Conservation (phyloP, 176 grass and related monocot species). For the Zea luxurians region DNA sequence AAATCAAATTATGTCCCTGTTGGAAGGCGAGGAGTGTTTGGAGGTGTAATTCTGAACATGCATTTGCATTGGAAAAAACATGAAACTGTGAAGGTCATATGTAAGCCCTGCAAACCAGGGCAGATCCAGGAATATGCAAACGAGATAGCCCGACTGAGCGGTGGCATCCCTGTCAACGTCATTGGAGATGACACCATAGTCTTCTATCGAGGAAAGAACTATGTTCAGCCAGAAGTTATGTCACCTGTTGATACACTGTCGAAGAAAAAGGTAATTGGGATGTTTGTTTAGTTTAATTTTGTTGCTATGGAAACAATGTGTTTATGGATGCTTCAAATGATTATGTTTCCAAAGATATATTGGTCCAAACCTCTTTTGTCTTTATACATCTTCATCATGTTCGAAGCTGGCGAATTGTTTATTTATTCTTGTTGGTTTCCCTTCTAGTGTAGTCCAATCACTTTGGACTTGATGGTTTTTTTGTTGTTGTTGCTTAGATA, state of each 20-base stretch:
- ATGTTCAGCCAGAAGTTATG: conserved; percentile 94
- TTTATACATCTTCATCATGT: background rate
- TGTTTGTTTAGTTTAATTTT: background rate
- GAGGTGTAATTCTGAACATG: conserved; percentile 97
- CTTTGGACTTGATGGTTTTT: background rate
- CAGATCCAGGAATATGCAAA: conserved; percentile 84
- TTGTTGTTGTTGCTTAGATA: background rate
- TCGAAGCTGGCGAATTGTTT: background rate
- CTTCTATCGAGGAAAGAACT: conserved; percentile 89
- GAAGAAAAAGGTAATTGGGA: conserved; percentile 74
- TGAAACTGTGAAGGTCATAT: conserved; percentile 90
- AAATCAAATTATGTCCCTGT: conserved; percentile 91
- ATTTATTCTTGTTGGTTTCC: background rate
- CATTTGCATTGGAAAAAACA: conserved; percentile 99
- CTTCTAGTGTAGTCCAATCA: background rate
- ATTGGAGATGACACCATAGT: conserved; percentile 76
- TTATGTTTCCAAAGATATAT: conserved; percentile 7
- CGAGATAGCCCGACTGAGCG: conserved; percentile 77
- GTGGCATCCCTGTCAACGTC: conserved; percentile 67
- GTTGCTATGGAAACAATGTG: background rate
- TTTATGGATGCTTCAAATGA: background rate
- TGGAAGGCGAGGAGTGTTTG: conserved; percentile 83
- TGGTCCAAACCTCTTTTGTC: background rate
- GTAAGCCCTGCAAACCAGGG: conserved; percentile 82
- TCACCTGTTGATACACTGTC: conserved; percentile 85